Evolutionary conservation across 2,329 filamentous ascomycete genomes (phyloP), one percentile per base, ranked within the genome.

Genomic region (Plenodomus lindquistii): DNA sequence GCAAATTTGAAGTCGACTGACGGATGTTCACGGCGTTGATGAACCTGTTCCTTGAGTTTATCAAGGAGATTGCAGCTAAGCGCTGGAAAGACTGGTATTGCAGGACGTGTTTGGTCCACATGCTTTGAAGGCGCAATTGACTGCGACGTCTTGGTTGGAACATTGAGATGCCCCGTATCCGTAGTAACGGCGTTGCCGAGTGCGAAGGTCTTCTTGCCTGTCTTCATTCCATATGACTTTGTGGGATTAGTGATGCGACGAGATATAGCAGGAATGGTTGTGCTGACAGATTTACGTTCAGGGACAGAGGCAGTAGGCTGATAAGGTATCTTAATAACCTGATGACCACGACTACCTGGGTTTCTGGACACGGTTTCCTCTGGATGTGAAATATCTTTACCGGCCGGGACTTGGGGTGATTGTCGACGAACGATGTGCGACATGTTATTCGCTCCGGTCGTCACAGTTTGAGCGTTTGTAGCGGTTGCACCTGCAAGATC

Each of bases 41-140:
- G 46, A 1, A 60, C 52, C 3, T 65, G 48, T 8, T 64, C 54
- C 46, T 70, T 71, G 29, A 72, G 40, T 16, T 60, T 51, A 31
- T 71, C 61, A 27, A 73, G 49, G 9, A 62, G 55, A 10, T 59
- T 51, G 41, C 64, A 70, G 16, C 48, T 64, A 21, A 73, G 48
- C n/a, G 50, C 53, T 3, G 65, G 50, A 11, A 56, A 31, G 7
- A 62, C 58, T 19, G 59, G 57, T 40, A 71, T 17, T 11, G 11
- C 10, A 19, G 36, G 9, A 9, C 34, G 8, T 21, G 24, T 20
- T 7, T 13, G 27, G 11, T 31, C 27, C 4, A 15, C 27, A 31
- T 8, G 4, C 27, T 31, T 31, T 4, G 15, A 15, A 15, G 27
- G 27, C 17, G 19, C 20, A 22, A 13, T 19, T 15, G 7, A 29